Evolutionary conservation across 768 basidiomycete genomes (phyloP), one percentile per base, ranked within the genome.

Genomic region (Leccinum subtestaceum): DNA sequence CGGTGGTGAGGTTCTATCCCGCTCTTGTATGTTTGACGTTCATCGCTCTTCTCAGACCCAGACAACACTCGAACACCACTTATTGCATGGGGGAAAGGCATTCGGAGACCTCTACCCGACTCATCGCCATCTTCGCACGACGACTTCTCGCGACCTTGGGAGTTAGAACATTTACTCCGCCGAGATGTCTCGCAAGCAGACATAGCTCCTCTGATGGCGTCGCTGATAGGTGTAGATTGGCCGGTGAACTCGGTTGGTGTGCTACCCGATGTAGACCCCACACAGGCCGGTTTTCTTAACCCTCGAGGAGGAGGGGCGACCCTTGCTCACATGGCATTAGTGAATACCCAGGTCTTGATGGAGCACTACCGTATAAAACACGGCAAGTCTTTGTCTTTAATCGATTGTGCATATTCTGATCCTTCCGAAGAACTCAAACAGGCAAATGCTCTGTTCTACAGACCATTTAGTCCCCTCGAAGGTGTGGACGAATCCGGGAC

Each of bases 1-100:
- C 60, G 93, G 93, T 38, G 86, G 90, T 89, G 66, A 68, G 77
- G 70, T 54, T 47, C 51, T 8, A 52, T 52, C 46, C n/a, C 19
- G 29, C 50, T 38, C 47, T 38, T 9, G 29, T 55, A 52, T 51
- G 52, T 46, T 48, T 31, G 34, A 19, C 19, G 36, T 57, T 62
- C 60, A 64, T 11, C 47, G n/a, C n/a, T 27, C 31, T 46, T 43
- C 51, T 12, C 58, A 92, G 90, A 93, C 66, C 92, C 92, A 0
- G 92, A 94, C 67, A 93, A 89, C 65, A 93, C 92, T 6, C 83
- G 91, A 47, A 95, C 93, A 2, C 93, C 93, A 17, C 78, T 93
- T 6, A 78, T 95, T 21, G 85, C 82, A 2, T 95, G 93, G 93
- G 93, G 93, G 0, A 78, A 83, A 36, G 91, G 91, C 6, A 73